Percentiles rank a stretch among this genome's conserved stretches.
Conservation (phyloP, 768 basidiomycete species). For the Boletus tomentosulus region DNA sequence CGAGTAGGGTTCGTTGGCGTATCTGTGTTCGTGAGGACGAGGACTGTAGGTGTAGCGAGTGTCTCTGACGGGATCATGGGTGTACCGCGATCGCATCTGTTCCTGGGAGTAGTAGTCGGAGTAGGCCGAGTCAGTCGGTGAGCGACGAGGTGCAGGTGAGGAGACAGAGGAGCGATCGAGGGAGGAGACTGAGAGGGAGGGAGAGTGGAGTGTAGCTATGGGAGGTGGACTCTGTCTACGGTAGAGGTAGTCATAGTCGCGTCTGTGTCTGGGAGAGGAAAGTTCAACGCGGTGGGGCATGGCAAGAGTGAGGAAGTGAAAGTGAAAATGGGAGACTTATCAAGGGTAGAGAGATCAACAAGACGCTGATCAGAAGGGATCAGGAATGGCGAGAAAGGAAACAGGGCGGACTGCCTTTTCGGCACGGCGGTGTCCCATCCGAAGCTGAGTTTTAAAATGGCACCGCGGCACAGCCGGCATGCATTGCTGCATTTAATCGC, state of each 20-base stretch:
- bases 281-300: conserved; percentile 19
- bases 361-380: conserved; percentile 31
- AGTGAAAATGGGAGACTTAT: conserved; percentile 34
- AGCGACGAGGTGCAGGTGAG: conserved; percentile 52
- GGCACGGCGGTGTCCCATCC: conserved; percentile 22
- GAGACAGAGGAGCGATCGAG: conserved; percentile 56
- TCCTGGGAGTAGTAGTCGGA: conserved; percentile 37
- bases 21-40: conserved; percentile 29
- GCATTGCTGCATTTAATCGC: conserved; percentile 27
- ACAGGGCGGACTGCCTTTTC: conserved; percentile 20
- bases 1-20: conserved; percentile 32
- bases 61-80: conserved; percentile 32
- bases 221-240: conserved; percentile 45
- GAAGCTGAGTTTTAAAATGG: conserved; percentile 27
- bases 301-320: conserved; percentile 14
- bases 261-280: conserved; percentile 28
- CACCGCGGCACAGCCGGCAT: conserved; percentile 29
- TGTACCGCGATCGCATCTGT: conserved; percentile 32
- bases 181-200: conserved; percentile 56
- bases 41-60: conserved; percentile 28
- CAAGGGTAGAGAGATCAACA: conserved; percentile 28
- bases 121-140: conserved; percentile 31
- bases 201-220: conserved; percentile 53
- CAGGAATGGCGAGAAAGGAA: no score
- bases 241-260: conserved; percentile 38